These are phyloP conservation scores for Mycena maculata DNA, from an alignment of 768 basidiomycete genomes.

Conservation along the genomic window DNA sequence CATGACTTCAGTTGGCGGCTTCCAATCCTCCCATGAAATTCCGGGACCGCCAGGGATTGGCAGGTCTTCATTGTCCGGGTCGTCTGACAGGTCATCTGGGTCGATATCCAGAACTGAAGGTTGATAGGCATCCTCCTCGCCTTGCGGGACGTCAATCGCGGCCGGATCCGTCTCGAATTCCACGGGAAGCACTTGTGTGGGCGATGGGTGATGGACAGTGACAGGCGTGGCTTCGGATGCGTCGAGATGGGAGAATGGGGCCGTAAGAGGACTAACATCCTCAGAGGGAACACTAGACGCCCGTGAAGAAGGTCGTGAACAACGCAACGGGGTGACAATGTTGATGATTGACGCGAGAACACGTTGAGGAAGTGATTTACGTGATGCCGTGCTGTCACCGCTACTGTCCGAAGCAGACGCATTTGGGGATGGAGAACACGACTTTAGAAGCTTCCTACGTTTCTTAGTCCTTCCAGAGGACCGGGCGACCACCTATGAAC, in stretches of 20 bases:
- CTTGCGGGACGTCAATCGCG: neutral
- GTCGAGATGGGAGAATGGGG: too few relatives aligned
- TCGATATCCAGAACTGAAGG: neutral
- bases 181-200: too few relatives aligned
- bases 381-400: neutral
- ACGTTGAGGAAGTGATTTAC: neutral
- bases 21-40: neutral
- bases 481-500: too few relatives aligned
- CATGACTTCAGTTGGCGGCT: neutral
- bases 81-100: too few relatives aligned
- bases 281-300: too few relatives aligned
- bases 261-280: too few relatives aligned
- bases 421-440: too few relatives aligned
- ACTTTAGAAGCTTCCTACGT: too few relatives aligned
- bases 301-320: neutral
- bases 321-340: neutral
- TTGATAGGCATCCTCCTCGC: neutral
- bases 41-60: neutral
- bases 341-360: conserved; percentile 2
- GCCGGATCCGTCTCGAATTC: neutral
- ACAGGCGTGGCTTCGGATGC: too few relatives aligned
- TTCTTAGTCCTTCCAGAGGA: too few relatives aligned
- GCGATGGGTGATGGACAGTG: too few relatives aligned
- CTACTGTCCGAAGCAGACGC: neutral
- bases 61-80: neutral